These are phyloP conservation scores for Thozetella sp. DNA, from an alignment of 495 filamentous ascomycete species.

Conservation along the genomic window DNA sequence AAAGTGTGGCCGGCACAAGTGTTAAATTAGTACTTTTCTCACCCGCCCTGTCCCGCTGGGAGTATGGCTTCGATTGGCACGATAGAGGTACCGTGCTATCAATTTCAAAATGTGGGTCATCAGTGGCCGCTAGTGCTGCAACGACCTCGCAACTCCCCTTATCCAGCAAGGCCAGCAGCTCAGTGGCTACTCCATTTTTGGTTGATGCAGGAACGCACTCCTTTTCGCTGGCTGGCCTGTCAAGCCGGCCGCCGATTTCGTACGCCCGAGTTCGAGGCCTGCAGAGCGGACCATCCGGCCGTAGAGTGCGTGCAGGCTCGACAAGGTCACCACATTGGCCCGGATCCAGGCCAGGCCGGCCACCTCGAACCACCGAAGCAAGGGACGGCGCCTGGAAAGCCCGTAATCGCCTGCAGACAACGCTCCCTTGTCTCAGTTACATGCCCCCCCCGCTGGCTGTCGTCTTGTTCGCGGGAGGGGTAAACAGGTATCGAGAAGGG, in stretches of 20 bases:
- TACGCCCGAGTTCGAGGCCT: no score
- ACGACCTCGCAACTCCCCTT: not conserved
- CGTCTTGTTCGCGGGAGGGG: no score
- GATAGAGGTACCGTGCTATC: not conserved
- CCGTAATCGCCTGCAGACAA: no score
- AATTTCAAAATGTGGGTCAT: not conserved
- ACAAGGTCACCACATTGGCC: not conserved
- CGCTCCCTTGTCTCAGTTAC: not conserved
- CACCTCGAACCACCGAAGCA: no score
- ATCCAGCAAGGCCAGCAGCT: not conserved
- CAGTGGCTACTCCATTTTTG: not conserved
- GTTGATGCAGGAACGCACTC: not conserved
- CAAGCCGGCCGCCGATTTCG: not conserved
- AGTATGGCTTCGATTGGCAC: not conserved
- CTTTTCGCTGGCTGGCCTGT: not conserved
- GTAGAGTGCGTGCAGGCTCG: not conserved
- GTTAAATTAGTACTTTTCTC: not conserved
- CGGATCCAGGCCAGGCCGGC: not conserved
- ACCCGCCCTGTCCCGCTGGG: not conserved
- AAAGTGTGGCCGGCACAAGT: no score
- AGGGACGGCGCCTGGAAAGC: no score
- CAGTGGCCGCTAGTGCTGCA: not conserved
- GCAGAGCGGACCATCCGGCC: no score
- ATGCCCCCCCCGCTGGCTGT: no score
- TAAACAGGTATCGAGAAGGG: no score